phyloP scores from a whole-genome alignment of 78 protist species.

The Dictyostelium discoideum region dicty_2.7 NC_007088.5:3168001-3168500 shows the following conservation, averaged over 20 bases:
- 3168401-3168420: neutral
- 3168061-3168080: neutral
- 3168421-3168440: neutral
- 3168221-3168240: neutral
- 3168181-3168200: neutral
- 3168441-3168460: neutral
- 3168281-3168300: too few species aligned
- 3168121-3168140: neutral
- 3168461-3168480: neutral
- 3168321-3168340: neutral
- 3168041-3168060: neutral
- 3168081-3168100: neutral
- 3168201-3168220: constrained; percentile 12
- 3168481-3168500: constrained; percentile 33
- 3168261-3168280: neutral
- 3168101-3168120: neutral
- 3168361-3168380: neutral
- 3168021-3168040: constrained; percentile 32
- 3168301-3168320: too few species aligned
- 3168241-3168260: neutral
- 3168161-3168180: neutral
- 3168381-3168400: neutral
- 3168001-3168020: constrained; percentile 10
- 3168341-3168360: neutral
- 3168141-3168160: neutral